Conservation (phyloP, 1,284 basidiomycete genomes). For the Apiotrichum laibachii region DNA sequence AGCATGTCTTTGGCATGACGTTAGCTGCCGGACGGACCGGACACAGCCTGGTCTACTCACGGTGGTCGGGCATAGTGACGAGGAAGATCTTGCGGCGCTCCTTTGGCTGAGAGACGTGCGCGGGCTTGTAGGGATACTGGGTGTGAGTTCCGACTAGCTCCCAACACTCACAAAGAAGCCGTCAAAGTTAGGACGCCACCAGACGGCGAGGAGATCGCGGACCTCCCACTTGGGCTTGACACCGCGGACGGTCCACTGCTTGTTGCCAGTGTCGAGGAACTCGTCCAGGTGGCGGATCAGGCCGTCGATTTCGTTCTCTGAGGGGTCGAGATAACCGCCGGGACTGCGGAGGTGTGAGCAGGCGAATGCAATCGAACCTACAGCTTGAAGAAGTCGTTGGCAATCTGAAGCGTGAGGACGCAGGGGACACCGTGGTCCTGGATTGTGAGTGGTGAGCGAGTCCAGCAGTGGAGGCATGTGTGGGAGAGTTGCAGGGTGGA, state of each 20-base stretch:
- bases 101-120: conserved; percentile 95
- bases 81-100: conserved; percentile 96
- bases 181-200: conserved; percentile 97
- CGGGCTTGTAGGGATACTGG: conserved; percentile 94
- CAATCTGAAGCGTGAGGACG: conserved; percentile 95
- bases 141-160: not conserved
- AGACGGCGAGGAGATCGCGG: conserved; percentile 87
- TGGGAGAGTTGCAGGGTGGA: not conserved
- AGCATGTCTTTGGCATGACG: conserved; percentile 68
- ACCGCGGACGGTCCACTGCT: conserved; percentile 49
- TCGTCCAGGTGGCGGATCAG: conserved; percentile 84
- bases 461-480: no score
- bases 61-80: conserved; percentile 89
- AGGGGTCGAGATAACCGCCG: conserved; percentile 95
- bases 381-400: conserved; percentile 98
- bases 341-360: conserved; percentile 59
- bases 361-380: conserved; percentile 52
- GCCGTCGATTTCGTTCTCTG: conserved; percentile 87
- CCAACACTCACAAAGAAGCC: conserved; percentile 81
- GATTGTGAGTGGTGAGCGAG: not conserved
- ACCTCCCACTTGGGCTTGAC: conserved; percentile 68
- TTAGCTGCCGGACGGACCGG: not conserved
- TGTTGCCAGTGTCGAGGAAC: conserved; percentile 68
- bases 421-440: conserved; percentile 86
- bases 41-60: conserved; percentile 53